Evolutionary conservation across 257 asterid genomes (phyloP).

Genomic region (Primulina huaijiensis): DNA sequence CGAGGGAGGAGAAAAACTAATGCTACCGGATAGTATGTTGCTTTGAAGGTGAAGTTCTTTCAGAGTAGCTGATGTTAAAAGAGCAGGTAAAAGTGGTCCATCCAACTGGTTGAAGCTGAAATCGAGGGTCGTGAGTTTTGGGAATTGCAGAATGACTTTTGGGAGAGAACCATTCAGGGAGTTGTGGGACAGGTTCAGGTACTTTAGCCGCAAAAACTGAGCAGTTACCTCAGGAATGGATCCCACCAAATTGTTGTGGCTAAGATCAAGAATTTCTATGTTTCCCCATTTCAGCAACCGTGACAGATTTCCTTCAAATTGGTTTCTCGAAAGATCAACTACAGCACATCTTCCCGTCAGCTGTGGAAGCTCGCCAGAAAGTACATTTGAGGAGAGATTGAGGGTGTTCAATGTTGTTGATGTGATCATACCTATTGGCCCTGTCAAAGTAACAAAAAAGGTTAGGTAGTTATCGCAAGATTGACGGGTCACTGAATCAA

Average conservation of each 20-base stretch:
- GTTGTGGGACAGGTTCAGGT: slow-evolving; percentile 75
- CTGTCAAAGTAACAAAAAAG: slow-evolving; percentile 38
- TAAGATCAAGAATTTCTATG: slow-evolving; percentile 76
- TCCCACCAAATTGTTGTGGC: slow-evolving; percentile 72
- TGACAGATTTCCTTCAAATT: slow-evolving; percentile 65
- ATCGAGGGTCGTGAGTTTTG: slow-evolving; percentile 71
- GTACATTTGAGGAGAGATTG: slow-evolving; percentile 75
- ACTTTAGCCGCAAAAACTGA: slow-evolving; percentile 71
- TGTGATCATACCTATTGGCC: slow-evolving; percentile 70
- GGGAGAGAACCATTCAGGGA: slow-evolving; percentile 65
- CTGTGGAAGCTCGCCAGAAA: slow-evolving; percentile 83
- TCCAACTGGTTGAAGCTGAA: slow-evolving; percentile 74
- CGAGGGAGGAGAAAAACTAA: slow-evolving; percentile 53
- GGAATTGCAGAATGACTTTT: slow-evolving; percentile 50
- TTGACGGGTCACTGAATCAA: not conserved
- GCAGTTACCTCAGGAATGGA: slow-evolving; percentile 70
- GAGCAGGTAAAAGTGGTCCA: slow-evolving; percentile 60
- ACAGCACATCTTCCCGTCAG: slow-evolving; percentile 73
- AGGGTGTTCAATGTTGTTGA: slow-evolving; percentile 67
- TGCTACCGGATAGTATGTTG: slow-evolving; percentile 55
- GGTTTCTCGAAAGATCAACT: slow-evolving; percentile 70
- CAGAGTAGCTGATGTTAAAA: slow-evolving; percentile 61
- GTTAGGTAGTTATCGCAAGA: slow-evolving; percentile 3
- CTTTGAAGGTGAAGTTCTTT: slow-evolving; percentile 70
- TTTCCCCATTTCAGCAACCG: slow-evolving; percentile 81